Evolutionary conservation across 371 early-diverging fungal species (phyloP), one percentile per base, ranked within the genome.

Genomic region (Mucor velutinosus): DNA sequence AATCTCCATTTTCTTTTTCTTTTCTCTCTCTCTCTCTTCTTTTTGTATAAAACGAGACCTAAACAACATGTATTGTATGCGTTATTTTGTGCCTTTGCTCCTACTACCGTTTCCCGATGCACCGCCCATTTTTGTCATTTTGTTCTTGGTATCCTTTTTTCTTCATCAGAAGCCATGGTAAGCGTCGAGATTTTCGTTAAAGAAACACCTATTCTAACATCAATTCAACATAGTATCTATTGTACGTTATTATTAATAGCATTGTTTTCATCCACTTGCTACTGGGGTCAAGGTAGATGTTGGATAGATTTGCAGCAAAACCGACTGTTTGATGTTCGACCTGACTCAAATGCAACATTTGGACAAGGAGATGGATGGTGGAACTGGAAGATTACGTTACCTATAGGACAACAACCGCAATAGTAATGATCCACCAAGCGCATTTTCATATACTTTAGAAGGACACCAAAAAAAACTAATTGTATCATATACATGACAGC

Each of bases 231-330:
- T 71, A 89, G 89, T 62, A 83, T 87, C 25, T 88, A 86, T 62
- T 89, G 90, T 66, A 84, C 88, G n/a, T 72, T 88, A 63, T 70
- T 89, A 23, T 66, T 89, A 27, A 75, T 86, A 33, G 87, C 87
- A 6, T 61, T 86, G 21, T 87, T 89, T 60, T 82, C 85, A 4
- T 86, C 88, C 2, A 89, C 90, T 2, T 89, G 90, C 64, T 89
- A 88, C 68, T 89, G 90, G 90, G 90, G 90, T 39, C 83, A 86
- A 57, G 90, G 85, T 41, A 83, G 88, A 62, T 89, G 90, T 69
- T 89, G 90, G 90, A 65, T 89, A 29, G 86, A 87, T 70, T 69
- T 85, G 30, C 87, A 87, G 30, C 72, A 78, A 35, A 58, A 71
- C 33, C 70, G 70, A 11, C 55, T 81, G 19, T 79, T 84, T 63